A percentile compares a stretch with the other conserved stretches of the same genome.
Evolutionary conservation across 768 basidiomycete genomes (phyloP).

Genomic region (Serpula lacrymans): DNA sequence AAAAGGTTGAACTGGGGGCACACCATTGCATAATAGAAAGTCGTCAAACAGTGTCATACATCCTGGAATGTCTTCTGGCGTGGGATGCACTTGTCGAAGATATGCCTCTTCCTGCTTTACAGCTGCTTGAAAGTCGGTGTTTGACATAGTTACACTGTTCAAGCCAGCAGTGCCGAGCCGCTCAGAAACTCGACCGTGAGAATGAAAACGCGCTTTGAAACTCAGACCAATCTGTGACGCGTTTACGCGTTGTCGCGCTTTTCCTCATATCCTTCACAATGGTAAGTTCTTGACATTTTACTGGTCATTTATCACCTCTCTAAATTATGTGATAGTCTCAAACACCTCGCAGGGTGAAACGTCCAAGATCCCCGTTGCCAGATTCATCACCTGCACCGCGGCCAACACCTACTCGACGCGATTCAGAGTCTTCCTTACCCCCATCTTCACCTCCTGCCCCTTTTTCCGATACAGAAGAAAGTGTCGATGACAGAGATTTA

Average conservation of each 20-base stretch:
- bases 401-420: conserved; percentile 45
- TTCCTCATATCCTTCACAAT: conserved; percentile 25
- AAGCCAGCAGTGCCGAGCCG: background rate
- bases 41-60: conserved; percentile 76
- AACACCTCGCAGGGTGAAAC: conserved; percentile 57
- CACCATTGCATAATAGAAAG: conserved; percentile 70
- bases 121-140: conserved; percentile 49
- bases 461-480: conserved; percentile 87
- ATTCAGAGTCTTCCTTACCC: conserved; percentile 73
- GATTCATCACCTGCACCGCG: conserved; percentile 45
- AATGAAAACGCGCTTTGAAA: conserved; percentile 37
- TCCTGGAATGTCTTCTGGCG: conserved; percentile 73
- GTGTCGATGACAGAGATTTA: conserved; percentile 65
- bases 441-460: conserved; percentile 81
- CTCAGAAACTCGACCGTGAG: conserved; percentile 2
- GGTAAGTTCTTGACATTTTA: conserved; percentile 25
- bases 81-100: conserved; percentile 65
- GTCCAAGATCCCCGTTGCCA: conserved; percentile 53
- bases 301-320: background rate
- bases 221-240: conserved; percentile 38
- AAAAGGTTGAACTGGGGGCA: conserved; percentile 14
- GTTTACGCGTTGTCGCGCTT: conserved; percentile 42
- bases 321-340: conserved; percentile 27
- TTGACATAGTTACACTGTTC: conserved; percentile 23
- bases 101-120: conserved; percentile 69